These are phyloP conservation scores for Melampsora larici-populina DNA, from an alignment of 1,284 basidiomycete species.

Conservation along the genomic window DNA sequence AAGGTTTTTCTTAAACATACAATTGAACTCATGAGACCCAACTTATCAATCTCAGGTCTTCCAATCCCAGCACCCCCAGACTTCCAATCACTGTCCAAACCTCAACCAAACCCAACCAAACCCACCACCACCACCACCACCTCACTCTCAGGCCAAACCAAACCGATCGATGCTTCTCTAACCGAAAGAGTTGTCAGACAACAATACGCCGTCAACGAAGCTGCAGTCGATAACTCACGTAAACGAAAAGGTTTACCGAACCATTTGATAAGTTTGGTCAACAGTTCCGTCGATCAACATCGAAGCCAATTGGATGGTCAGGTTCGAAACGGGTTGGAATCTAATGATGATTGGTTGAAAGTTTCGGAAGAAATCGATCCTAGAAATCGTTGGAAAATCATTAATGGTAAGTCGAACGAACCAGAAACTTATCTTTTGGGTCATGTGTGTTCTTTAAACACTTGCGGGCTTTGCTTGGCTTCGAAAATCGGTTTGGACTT, in stretches of 20 bases:
- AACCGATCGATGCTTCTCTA: slow-evolving; percentile 27
- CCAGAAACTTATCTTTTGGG: too few relatives aligned
- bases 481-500: background rate
- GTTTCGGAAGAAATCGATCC: background rate
- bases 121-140: background rate
- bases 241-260: slow-evolving; percentile 29
- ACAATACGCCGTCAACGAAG: slow-evolving; percentile 30
- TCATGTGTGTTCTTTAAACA: too few relatives aligned
- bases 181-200: slow-evolving; percentile 33
- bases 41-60: slow-evolving; percentile 9
- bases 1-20: slow-evolving; percentile 38
- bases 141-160: background rate
- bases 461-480: background rate
- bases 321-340: background rate
- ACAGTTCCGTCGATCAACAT: background rate
- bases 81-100: background rate
- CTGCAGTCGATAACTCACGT: slow-evolving; percentile 33
- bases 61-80: slow-evolving; percentile 16
- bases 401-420: slow-evolving; percentile 40
- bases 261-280: slow-evolving; percentile 15
- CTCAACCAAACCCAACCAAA: background rate
- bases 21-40: slow-evolving; percentile 27
- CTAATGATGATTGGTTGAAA: background rate
- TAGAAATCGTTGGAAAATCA: slow-evolving; percentile 19
- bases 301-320: background rate